Evolutionary conservation across 176 grass and related monocot genomes (phyloP).

Genomic region (Luzula sylvatica): DNA sequence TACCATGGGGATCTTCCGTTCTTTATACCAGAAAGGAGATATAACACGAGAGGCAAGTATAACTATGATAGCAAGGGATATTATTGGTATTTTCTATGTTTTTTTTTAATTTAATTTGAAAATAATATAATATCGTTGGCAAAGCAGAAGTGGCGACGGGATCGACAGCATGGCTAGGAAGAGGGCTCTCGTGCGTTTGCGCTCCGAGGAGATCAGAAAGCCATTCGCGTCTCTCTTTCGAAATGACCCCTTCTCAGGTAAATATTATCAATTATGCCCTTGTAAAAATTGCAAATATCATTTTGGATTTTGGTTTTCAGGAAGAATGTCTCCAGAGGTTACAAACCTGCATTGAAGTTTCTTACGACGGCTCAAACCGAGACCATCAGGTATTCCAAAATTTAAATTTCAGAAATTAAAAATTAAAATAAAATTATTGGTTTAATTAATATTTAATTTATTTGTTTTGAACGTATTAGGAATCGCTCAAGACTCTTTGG

Average conservation of each 20-base stretch:
- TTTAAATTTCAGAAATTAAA: background rate
- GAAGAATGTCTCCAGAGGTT: constrained; percentile 86
- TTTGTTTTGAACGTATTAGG: too few relatives aligned
- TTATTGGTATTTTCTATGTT: background rate
- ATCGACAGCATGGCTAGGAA: constrained; percentile 95
- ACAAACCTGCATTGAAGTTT: constrained; percentile 70
- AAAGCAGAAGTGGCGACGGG: constrained; percentile 78
- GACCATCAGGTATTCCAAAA: constrained; percentile 69
- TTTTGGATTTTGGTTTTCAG: constrained; percentile 26
- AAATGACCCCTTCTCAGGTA: constrained; percentile 79
- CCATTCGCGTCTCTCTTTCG: constrained; percentile 72
- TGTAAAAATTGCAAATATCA: too few relatives aligned
- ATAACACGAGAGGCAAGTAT: too few relatives aligned
- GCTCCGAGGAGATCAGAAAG: constrained; percentile 65
- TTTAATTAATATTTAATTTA: constrained; percentile 20
- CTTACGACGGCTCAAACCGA: constrained; percentile 58
- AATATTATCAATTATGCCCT: too few relatives aligned
- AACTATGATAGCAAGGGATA: too few relatives aligned
- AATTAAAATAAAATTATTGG: constrained; percentile 6
- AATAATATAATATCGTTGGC: constrained; percentile 34
- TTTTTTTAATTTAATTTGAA: background rate
- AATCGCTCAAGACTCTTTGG: constrained; percentile 57
- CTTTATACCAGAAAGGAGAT: background rate
- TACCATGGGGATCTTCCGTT: background rate
- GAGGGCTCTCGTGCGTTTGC: constrained; percentile 90